Conservation (phyloP, 2,329 filamentous ascomycete genomes). For the Annulohypoxylon truncatum region DNA sequence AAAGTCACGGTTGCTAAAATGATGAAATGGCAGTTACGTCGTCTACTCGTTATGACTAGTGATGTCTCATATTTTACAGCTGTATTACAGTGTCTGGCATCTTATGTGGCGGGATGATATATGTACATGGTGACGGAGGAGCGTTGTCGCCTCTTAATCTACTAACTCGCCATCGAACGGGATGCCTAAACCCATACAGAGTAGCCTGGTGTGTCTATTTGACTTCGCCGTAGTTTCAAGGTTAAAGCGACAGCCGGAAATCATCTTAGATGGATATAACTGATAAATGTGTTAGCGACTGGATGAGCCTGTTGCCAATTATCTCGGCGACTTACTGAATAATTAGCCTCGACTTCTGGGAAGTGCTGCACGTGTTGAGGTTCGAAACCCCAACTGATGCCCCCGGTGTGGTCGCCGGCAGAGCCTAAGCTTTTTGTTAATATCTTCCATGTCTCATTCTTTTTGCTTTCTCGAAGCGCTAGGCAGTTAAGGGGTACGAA, state of each 20-base stretch:
- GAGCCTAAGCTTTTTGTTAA: conserved; percentile 51
- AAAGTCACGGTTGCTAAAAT: conserved; percentile 10
- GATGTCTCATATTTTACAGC: conserved; percentile 43
- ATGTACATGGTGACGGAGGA: conserved; percentile 36
- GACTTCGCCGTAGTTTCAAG: conserved; percentile 87
- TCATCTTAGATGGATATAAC: conserved; percentile 75
- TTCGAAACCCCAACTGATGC: conserved; percentile 84
- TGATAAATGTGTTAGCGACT: conserved; percentile 47
- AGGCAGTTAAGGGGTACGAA: conserved; percentile 34
- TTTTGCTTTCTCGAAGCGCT: not conserved
- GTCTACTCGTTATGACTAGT: conserved; percentile 9
- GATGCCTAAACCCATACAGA: conserved; percentile 77
- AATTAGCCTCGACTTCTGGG: conserved; percentile 95
- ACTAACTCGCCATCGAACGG: conserved; percentile 83
- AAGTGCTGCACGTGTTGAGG: conserved; percentile 83
- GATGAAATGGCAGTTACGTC: not conserved
- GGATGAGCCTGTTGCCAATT: not conserved
- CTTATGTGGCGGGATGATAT: conserved; percentile 24
- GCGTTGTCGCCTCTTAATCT: conserved; percentile 41
- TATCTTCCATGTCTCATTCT: not conserved
- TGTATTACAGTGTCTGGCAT: conserved; percentile 42
- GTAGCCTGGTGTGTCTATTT: conserved; percentile 83
- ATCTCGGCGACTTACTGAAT: conserved; percentile 74
- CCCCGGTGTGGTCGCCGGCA: conserved; percentile 88
- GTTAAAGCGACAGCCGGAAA: conserved; percentile 85